phyloP scores from a whole-genome alignment of 768 basidiomycete genomes.

The Lactarius psammicola region DNA sequence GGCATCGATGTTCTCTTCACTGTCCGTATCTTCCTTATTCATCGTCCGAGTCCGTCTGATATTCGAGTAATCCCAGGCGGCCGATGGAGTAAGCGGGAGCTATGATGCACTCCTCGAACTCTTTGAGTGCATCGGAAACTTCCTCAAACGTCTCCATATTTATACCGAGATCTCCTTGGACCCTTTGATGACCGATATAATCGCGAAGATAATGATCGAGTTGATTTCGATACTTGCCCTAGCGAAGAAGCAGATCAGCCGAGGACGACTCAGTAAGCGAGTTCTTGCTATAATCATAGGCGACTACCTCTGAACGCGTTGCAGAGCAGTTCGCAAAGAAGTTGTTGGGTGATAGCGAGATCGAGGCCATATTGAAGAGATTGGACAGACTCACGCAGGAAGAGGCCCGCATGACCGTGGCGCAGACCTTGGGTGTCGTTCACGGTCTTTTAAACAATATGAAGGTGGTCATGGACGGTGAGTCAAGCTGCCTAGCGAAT shows the following conservation, averaged over 20 bases:
- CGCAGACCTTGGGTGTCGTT: conserved; percentile 5
- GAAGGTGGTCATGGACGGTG: conserved; percentile 15
- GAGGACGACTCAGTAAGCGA: conserved; percentile 8
- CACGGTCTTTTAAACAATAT: conserved; percentile 11
- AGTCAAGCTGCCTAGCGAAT: neutral
- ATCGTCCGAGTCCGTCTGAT: no score
- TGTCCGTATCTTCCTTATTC: neutral
- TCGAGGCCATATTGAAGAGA: conserved; percentile 1
- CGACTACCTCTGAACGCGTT: neutral
- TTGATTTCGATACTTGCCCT: conserved; percentile 8
- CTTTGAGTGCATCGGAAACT: neutral
- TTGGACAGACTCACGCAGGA: conserved; percentile 19
- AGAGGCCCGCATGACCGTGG: conserved; percentile 6
- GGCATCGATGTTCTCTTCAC: neutral
- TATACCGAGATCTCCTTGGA: neutral
- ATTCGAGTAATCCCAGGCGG: neutral
- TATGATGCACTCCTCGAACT: conserved; percentile 19
- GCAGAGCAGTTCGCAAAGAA: conserved; percentile 13
- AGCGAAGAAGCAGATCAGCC: conserved; percentile 7
- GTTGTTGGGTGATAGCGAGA: neutral
- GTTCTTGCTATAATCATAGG: neutral
- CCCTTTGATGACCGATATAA: conserved; percentile 3
- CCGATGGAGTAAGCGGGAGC: conserved; percentile 3
- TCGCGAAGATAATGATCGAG: conserved; percentile 11
- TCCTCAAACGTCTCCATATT: conserved; percentile 3